These are phyloP conservation scores for Thielaviopsis populi DNA, from an alignment of 2,329 filamentous ascomycete genomes.

Conservation along the genomic window DNA sequence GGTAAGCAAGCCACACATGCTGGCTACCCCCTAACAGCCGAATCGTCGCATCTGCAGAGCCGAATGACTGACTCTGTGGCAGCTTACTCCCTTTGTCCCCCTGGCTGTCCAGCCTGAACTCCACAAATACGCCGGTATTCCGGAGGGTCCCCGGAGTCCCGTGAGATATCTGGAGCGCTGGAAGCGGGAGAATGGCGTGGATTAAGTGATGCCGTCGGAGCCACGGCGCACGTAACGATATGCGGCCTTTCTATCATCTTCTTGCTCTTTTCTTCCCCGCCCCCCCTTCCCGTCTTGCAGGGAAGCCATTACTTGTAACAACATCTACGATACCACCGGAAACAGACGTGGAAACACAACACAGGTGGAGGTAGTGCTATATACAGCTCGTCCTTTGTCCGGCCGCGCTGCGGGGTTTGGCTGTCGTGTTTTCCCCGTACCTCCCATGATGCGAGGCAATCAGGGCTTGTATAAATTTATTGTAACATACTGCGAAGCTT, in stretches of 20 bases:
- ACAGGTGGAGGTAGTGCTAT: not conserved
- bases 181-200: constrained; percentile 52
- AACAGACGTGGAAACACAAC: not conserved
- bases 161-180: constrained; percentile 47
- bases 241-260: not conserved
- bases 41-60: not conserved
- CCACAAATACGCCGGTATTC: constrained; percentile 39
- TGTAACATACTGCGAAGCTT: not conserved
- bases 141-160: constrained; percentile 44
- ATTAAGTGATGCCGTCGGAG: constrained; percentile 25
- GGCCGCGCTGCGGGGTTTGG: not conserved
- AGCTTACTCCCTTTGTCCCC: constrained; percentile 72
- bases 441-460: not conserved
- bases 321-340: constrained; percentile 3
- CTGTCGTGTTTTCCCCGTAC: not conserved
- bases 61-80: not conserved
- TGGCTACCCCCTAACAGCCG: no score
- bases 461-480: not conserved
- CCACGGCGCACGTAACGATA: not conserved
- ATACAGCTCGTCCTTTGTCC: not conserved
- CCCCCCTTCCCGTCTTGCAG: not conserved
- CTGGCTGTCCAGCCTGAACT: constrained; percentile 37
- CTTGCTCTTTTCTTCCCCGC: not conserved
- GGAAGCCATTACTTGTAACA: not conserved
- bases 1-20: constrained; percentile 35